Evolutionary conservation across 192 early-diverging fungal genomes (phyloP).

Genomic region (Backusella tuberculispora): DNA sequence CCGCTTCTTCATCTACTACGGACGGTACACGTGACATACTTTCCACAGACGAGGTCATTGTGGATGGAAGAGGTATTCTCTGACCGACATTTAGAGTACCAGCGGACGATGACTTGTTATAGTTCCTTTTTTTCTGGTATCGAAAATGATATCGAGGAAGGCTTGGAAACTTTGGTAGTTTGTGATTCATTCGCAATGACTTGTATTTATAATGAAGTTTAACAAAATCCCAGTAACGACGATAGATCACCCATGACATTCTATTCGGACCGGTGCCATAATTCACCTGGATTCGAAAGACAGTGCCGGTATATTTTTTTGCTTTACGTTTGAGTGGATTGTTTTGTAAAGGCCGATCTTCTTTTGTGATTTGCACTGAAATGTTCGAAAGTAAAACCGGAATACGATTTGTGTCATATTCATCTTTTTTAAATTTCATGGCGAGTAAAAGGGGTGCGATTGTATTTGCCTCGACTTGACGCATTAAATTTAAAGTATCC

Average conservation of each 20-base stretch:
- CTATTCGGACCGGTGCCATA: conserved; percentile 19
- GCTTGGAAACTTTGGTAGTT: conserved; percentile 30
- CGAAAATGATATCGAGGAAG: conserved; percentile 21
- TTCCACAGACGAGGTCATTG: not conserved
- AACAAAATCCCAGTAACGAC: conserved; percentile 39
- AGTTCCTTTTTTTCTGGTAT: not conserved
- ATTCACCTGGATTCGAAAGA: not conserved
- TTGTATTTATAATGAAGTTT: conserved; percentile 39
- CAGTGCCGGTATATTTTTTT: not conserved
- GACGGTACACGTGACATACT: not conserved
- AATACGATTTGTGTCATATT: conserved; percentile 18
- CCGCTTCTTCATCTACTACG: conserved; percentile 2
- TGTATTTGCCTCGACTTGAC: conserved; percentile 15
- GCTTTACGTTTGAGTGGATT: not conserved
- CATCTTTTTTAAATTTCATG: conserved; percentile 30
- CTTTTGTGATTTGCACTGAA: not conserved
- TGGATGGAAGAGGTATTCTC: not conserved
- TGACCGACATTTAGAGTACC: not conserved
- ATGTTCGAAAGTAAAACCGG: conserved; percentile 31
- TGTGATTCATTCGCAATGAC: not conserved
- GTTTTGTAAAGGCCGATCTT: not conserved
- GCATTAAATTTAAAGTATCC: not conserved
- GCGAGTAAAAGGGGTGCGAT: conserved; percentile 23
- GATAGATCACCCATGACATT: conserved; percentile 32
- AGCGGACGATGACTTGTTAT: not conserved